Percentiles rank a stretch among this genome's conserved stretches.
Evolutionary conservation across 1,284 basidiomycete species (phyloP).

Genomic region (Rhodotorula sp.): DNA sequence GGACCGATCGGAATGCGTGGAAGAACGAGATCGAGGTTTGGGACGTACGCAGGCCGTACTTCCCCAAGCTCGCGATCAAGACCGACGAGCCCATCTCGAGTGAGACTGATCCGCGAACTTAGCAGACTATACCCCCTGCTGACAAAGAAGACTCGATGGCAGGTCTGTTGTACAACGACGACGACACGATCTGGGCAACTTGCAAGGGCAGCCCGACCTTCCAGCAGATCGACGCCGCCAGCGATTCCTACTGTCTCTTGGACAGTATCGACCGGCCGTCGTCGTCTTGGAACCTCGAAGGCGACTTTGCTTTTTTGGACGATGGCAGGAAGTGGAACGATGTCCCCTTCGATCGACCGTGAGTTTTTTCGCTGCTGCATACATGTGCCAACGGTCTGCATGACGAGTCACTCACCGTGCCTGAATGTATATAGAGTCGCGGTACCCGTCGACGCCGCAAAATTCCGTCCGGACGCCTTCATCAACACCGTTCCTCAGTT

Average conservation of each 20-base stretch:
- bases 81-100: constrained; percentile 34
- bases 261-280: constrained; percentile 32
- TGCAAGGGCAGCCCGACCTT: constrained; percentile 30
- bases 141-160: not conserved
- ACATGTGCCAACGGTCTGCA: no score
- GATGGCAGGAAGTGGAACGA: constrained; percentile 41
- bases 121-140: not conserved
- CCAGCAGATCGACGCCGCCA: constrained; percentile 31
- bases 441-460: constrained; percentile 17
- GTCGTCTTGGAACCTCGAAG: constrained; percentile 49
- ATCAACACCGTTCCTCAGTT: constrained; percentile 20
- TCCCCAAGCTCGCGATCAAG: constrained; percentile 38
- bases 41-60: constrained; percentile 34
- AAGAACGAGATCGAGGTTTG: constrained; percentile 42
- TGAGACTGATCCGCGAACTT: not conserved
- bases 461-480: constrained; percentile 16
- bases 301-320: constrained; percentile 52
- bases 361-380: no score
- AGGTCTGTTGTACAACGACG: constrained; percentile 40
- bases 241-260: constrained; percentile 36
- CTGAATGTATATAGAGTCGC: not conserved
- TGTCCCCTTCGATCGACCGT: constrained; percentile 21
- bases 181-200: constrained; percentile 38
- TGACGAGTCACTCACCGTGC: not conserved
- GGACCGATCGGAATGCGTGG: constrained; percentile 12